Base-by-base conservation (phyloP, 75 land plant genomes). In the Selaginella moellendorffii region DNA sequence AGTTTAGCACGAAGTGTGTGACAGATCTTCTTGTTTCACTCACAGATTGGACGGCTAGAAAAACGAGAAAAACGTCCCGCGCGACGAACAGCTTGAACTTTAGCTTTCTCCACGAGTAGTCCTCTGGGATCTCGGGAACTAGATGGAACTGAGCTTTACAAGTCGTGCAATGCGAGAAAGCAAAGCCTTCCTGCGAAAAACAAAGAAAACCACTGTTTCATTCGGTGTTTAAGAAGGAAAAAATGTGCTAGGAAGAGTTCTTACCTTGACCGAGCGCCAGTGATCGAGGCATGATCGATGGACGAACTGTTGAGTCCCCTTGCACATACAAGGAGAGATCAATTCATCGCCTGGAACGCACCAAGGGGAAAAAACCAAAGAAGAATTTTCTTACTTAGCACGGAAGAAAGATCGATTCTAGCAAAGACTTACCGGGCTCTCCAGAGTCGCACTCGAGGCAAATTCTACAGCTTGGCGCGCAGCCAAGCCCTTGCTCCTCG, bases 231-330 rank as follows among this genome's bases (percentile, higher is more conserved):
- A n/a, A n/a, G n/a, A n/a, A n/a, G n/a, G n/a, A n/a, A n/a, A n/a
- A n/a, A n/a, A n/a, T n/a, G n/a, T n/a, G 54, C 30, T 56, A 8
- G 58, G 61, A n/a, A n/a, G n/a, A n/a, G n/a, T n/a, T n/a, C n/a
- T n/a, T n/a, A 71, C 96, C 96, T 90, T 90, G 26, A 90, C 96
- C 0, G 96, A 83, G n/a, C 96, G 90, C 96, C 96, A 90, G 63
- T 90, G 90, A 65, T 90, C 96, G 76, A 90, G 85, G 65, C 96
- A 90, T 30, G 84, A 72, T 1, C 96, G 90, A 71, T 90, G 96
- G 59, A 90, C 96, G 78, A 90, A 82, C 71, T 90, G 91, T 66
- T 90, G 96, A 0, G 96, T 90, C n/a, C 96, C 96, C 68, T 86
- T 90, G 75, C 96, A 90, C 85, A 86, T 81, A 80, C 96, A 90